phyloP scores from a whole-genome alignment of 352 stramenopile species.

The Pythium dissotocum region DNA sequence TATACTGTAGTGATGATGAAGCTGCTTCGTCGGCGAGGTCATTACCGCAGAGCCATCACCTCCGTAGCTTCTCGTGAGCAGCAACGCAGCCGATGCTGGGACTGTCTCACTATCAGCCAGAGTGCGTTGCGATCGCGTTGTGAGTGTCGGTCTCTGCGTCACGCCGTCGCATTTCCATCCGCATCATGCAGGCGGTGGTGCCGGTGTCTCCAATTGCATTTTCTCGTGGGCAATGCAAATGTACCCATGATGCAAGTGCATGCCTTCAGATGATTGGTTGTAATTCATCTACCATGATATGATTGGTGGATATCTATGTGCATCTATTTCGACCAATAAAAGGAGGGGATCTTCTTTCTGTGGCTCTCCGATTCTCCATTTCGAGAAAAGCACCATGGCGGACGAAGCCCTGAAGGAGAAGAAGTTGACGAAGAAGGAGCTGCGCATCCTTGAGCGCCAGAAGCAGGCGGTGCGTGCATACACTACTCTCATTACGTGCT shows the following conservation, averaged over 20 bases:
- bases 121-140: not conserved
- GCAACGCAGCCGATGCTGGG: no score
- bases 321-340: conserved; percentile 28
- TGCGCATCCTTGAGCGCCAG: conserved; percentile 87
- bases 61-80: no score
- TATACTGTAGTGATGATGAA: no score
- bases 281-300: not conserved
- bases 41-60: no score
- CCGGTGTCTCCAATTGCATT: conserved; percentile 3
- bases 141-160: conserved; percentile 3
- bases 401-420: conserved; percentile 63
- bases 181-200: not conserved
- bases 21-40: no score
- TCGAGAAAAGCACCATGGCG: conserved; percentile 30
- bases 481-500: not conserved
- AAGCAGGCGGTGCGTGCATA: conserved; percentile 57
- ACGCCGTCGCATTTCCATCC: not conserved
- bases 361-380: conserved; percentile 21
- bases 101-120: not conserved
- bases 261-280: not conserved
- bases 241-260: not conserved
- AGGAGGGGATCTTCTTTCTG: conserved; percentile 29
- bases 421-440: conserved; percentile 90
- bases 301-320: conserved; percentile 12
- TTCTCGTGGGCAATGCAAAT: not conserved